Base-by-base conservation (phyloP, 2,329 filamentous ascomycete species). In the Pseudodiploospora longispora region DNA sequence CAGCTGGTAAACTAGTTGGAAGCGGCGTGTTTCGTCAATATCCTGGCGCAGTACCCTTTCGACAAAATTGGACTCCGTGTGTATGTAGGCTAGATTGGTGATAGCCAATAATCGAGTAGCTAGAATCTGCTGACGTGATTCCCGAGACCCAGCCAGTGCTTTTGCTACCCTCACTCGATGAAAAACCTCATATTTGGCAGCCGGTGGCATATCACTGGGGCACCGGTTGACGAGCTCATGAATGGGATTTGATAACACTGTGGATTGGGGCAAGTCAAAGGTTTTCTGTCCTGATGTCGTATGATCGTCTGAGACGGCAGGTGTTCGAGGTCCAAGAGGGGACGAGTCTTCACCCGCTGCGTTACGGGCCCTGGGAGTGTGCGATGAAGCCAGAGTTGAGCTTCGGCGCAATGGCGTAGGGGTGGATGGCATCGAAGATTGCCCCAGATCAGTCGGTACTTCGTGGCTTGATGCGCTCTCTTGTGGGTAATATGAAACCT, bases 1-100 rank as follows among this genome's bases (percentile, higher is more conserved):
- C 33, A 98, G 77, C 64, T 98, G 94, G 57, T 94, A 94, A 4
- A 88, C 83, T 27, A 98, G 74, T 63, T 98, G 93, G 50, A 89
- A 84, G 41, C 87, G 80, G 48, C 90, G 83, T 3, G 90, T 89
- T 62, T 95, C 88, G 56, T 97, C 91, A 33, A 81, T 79, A 59
- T 98, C 94, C 53, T 90, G 83, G 51, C 87, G 86, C 41, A 95
- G 74, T 36, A 96, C 78, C 62, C 87, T 91, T 50, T 91, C 84
- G 37, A 89, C 74, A 55, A 98, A 95, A n/a, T 80, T 78, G 4
- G 76, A 68, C 57, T 98, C 94, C 2, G 76, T 75, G 53, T 94
- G 84, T 43, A 97, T 87, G 60, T 95, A 96, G 2, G 89, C 87
- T 50, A 98, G 65, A 56, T 97, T 98, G 27, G 87, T 85, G 47